Evolutionary conservation across 2,329 filamentous ascomycete species (phyloP), one percentile per base, ranked within the genome.

Genomic region (Fusarium concolor): DNA sequence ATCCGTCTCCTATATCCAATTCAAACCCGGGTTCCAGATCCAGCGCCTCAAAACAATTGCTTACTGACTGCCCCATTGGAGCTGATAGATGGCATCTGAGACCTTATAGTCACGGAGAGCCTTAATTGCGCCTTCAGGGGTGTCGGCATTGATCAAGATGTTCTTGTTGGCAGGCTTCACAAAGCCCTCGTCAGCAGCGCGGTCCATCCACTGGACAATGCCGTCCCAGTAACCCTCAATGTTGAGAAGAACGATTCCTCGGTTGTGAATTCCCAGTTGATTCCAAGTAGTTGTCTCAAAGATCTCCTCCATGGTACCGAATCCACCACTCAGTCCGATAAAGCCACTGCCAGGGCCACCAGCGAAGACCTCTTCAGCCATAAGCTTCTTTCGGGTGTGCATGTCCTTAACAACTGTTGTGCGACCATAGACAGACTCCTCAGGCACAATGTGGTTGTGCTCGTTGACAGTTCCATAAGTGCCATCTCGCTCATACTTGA

Each of bases 271-370:
- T 2, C 96, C 95, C 49, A 99, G 82, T 82, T 98, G 96, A 79
- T 97, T 98, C 94, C 96, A 99, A 12, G 93, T 96, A 26, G 89
- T 90, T 4, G 93, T 89, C 82, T 96, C 93, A 79, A 97, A 94
- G 76, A 99, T 86, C 85, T 99, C 96, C 82, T 99, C 96, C 77
- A 98, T 86, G 3, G 96, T 99, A 20, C 96, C 96, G 79, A 95
- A 99, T 1, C 96, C 96, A 42, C 95, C 95, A 56, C 87, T 89
- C 61, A 99, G 82, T 28, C 94, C 94, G 39, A 99, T 89, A 81
- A 99, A 99, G 14, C 95, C 95, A 58, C 89, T 91, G 2, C 95
- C 95, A 0, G 90, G 89, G 0, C 92, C 94, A 26, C 93, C 93
- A 20, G 88, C 86, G 24, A 96, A 86, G 17, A 98, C 94, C 78